Conservation (phyloP, 140 eudicot genomes). For the Stevia rebaudiana region DNA sequence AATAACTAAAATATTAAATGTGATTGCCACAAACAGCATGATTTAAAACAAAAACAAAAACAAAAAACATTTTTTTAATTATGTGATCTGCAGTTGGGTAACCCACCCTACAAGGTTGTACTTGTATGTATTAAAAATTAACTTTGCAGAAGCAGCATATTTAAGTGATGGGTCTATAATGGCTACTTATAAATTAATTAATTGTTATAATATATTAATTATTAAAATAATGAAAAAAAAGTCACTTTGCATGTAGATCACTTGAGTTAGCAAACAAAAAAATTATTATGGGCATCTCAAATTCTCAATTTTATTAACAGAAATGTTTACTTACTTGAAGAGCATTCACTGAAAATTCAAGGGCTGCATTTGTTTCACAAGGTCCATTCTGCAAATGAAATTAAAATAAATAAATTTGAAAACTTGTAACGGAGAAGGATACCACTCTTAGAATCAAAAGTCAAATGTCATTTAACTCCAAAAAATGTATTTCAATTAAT, state of each 20-base stretch:
- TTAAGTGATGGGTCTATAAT: not conserved
- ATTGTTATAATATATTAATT: not conserved
- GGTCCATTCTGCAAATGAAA: conserved; percentile 69
- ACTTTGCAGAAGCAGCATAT: not conserved
- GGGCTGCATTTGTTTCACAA: conserved; percentile 92
- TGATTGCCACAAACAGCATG: too few species aligned
- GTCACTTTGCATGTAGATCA: not conserved
- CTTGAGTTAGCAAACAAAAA: not conserved
- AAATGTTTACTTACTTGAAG: conserved; percentile 65
- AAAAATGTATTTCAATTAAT: not conserved
- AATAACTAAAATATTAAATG: not conserved
- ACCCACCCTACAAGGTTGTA: not conserved
- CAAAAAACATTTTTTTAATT: too few species aligned
- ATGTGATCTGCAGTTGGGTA: too few species aligned
- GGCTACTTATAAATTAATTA: not conserved
- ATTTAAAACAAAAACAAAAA: too few species aligned
- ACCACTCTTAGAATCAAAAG: not conserved
- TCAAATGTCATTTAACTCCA: not conserved
- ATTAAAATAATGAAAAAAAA: not conserved
- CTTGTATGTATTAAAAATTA: not conserved
- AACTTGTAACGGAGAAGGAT: not conserved
- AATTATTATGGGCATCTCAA: not conserved
- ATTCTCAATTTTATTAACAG: too few species aligned
- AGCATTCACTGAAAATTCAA: conserved; percentile 82
- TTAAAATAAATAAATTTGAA: not conserved